Evolutionary conservation across 305 asterid species (phyloP).

Genomic region (Rubia tinctorum): DNA sequence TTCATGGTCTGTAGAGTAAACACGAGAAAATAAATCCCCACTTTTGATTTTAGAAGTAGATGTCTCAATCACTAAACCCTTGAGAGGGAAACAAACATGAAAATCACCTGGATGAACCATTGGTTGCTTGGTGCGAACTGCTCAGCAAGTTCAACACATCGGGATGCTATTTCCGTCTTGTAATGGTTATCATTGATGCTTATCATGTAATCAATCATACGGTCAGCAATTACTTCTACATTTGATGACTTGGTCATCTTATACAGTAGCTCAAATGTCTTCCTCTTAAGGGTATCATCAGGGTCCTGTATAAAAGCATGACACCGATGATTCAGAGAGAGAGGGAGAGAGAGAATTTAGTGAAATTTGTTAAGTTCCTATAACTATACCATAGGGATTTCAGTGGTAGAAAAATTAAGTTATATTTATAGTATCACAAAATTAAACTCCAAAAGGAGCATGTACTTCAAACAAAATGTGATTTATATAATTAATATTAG

Average conservation of each 20-base stretch:
- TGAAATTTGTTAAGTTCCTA: background rate
- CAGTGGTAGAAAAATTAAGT: background rate
- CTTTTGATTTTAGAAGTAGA: slow-evolving; percentile 17
- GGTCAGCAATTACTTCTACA: slow-evolving; percentile 96
- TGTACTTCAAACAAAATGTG: background rate
- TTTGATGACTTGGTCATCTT: slow-evolving; percentile 99
- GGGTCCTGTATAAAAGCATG: slow-evolving; percentile 65
- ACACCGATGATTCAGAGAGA: background rate
- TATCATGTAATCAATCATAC: slow-evolving; percentile 95
- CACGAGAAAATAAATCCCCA: slow-evolving; percentile 21
- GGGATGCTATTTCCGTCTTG: slow-evolving; percentile 97
- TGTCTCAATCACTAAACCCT: background rate
- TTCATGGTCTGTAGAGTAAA: slow-evolving; percentile 81
- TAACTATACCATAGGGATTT: background rate
- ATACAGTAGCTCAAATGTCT: slow-evolving; percentile 91
- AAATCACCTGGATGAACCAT: slow-evolving; percentile 93
- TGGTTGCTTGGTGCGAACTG: slow-evolving; percentile 99
- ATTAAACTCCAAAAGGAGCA: background rate
- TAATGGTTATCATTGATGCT: slow-evolving; percentile 83
- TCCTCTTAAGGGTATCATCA: slow-evolving; percentile 96
- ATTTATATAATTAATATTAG: background rate
- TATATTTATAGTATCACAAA: background rate
- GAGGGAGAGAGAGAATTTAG: background rate
- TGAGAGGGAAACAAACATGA: background rate
- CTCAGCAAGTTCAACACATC: slow-evolving; percentile 97